Conservation (phyloP, 257 asterid genomes). For the Striga asiatica region DNA sequence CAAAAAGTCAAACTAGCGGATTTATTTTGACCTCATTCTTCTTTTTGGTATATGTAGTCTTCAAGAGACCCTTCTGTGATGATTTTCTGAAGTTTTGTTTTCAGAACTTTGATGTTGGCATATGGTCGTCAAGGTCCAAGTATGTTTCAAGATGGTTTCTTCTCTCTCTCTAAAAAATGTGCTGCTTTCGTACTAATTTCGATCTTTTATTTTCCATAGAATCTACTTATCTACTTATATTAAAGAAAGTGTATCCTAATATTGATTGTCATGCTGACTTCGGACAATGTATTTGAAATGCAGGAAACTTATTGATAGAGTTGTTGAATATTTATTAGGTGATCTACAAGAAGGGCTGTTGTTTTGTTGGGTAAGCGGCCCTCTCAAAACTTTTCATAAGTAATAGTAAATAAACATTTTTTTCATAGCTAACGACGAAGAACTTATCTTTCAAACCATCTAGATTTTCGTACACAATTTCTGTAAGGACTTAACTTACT, state of each 20-base stretch:
- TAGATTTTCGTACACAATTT: no score
- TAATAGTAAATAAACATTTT: background rate
- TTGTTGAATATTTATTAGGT: slow-evolving; percentile 58
- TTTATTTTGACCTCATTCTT: no score
- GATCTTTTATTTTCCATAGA: no score
- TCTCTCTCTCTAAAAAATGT: no score
- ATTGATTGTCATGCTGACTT: slow-evolving; percentile 9
- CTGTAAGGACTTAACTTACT: no score
- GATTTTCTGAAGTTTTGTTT: slow-evolving; percentile 82
- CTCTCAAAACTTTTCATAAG: no score
- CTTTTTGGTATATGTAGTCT: slow-evolving; percentile 42
- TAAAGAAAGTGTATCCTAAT: background rate
- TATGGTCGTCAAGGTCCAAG: slow-evolving; percentile 94
- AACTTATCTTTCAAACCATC: background rate
- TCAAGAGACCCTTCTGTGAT: slow-evolving; percentile 69
- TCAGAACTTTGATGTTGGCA: slow-evolving; percentile 75
- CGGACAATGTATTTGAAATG: slow-evolving; percentile 14
- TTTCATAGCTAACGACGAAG: background rate
- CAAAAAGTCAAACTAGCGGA: background rate
- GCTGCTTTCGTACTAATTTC: no score
- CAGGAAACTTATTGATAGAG: slow-evolving; percentile 45
- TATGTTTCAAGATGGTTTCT: no score
- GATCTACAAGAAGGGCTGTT: slow-evolving; percentile 30
- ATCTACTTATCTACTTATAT: no score
- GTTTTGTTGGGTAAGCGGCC: slow-evolving; percentile 93